Base-by-base conservation (phyloP, 1,284 basidiomycete genomes). In the Tilletia indica region DNA sequence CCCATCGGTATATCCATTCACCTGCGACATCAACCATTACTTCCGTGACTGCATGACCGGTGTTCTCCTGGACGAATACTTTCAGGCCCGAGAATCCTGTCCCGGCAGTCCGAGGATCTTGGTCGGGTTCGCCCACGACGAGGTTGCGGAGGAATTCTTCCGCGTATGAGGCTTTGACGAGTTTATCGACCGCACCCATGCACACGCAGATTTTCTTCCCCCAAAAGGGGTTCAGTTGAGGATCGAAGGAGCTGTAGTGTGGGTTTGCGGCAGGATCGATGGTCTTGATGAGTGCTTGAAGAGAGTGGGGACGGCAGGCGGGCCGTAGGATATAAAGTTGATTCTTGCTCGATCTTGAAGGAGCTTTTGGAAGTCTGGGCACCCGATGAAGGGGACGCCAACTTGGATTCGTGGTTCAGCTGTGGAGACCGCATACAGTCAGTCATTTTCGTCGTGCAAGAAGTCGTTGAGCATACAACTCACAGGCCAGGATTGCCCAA, bases 301-400 rank as follows among this genome's bases (percentile, higher is more conserved):
- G 73, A 2, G 76, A 69, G 21, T 71, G 70, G 3, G 82, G 9
- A 83, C 80, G 36, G 76, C 72, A 3, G 82, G 82, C 9, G 82
- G 79, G 1, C 68, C 77, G 66, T 83, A 77, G 3, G 76, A 39
- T 19, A 82, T 74, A 38, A 80, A 77, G 21, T 76, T 79, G 6
- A 75, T 77, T 54, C 71, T 70, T 2, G 82, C 78, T 19, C 82
- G 77, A 14, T 73, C 73, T 25, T 74, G 73, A 1, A 83, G 64
- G 38, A 83, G 73, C 21, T 77, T 75, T 42, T 73, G 72, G 69
- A 89, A 92, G 85, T 93, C 90, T 0, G 93, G 92, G 73, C 92
- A 92, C 45, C 92, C 93, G 73, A 89, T 88, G 76, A 88, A 87
- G 4, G 92, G 90, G 38, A 94, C 89, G 0, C 90, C 92, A 67